Evolutionary conservation across 108 stramenopile genomes (phyloP).

Genomic region (Epithemia pelagica): DNA sequence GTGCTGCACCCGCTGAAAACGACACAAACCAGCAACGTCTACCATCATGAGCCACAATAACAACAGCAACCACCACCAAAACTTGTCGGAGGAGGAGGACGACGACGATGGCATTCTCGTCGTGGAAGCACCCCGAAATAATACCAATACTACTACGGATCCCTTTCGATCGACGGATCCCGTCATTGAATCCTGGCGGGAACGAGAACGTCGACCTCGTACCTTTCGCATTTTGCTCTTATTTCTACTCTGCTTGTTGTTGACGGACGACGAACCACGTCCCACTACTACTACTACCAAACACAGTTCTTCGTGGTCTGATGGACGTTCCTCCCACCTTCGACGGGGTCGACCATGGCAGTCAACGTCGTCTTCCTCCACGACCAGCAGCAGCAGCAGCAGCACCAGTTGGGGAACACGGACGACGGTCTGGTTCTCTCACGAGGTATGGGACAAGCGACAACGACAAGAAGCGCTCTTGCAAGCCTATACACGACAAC

Average conservation of each 20-base stretch:
- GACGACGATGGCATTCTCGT: no score
- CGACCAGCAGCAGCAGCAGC: neutral
- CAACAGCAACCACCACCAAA: no score
- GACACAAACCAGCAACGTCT: no score
- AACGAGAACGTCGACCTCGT: conserved; percentile 75
- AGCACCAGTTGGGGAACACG: neutral
- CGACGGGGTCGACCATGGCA: no score
- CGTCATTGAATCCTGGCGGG: conserved; percentile 29
- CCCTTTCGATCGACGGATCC: neutral
- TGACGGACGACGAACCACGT: conserved; percentile 79
- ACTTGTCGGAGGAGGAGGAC: no score
- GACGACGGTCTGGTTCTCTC: neutral
- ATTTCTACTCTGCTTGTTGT: conserved; percentile 65
- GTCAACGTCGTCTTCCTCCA: no score
- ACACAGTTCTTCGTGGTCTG: no score
- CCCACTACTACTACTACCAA: neutral
- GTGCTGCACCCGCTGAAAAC: neutral
- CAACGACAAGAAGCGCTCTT: conserved; percentile 26
- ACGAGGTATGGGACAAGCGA: conserved; percentile 11
- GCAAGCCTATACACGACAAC: conserved; percentile 4
- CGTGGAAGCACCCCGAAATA: neutral
- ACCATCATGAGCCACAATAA: no score
- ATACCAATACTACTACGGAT: neutral
- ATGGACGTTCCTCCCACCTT: no score
- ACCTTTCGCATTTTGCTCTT: conserved; percentile 66